Evolutionary conservation across 1,284 basidiomycete species (phyloP).

Genomic region (Prillingera fragicola): DNA sequence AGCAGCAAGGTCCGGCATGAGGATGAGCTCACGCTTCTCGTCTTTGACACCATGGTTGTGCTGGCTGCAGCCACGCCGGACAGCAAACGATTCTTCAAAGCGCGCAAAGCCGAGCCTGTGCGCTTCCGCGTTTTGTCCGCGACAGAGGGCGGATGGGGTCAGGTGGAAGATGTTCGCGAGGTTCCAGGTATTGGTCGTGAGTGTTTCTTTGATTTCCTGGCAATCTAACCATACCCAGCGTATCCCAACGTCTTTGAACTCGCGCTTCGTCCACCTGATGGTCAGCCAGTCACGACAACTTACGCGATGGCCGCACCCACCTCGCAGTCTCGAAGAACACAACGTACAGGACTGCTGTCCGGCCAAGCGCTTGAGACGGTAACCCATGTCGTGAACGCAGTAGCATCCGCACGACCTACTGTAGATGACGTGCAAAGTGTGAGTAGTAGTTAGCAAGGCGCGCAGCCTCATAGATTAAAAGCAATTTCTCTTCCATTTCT

Average conservation of each 20-base stretch:
- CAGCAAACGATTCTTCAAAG: conserved; percentile 20
- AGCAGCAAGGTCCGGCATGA: conserved; percentile 22
- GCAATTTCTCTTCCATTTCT: no score
- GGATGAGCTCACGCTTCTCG: conserved; percentile 53
- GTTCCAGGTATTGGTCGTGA: conserved; percentile 32
- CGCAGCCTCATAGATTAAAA: no score
- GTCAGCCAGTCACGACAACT: background rate
- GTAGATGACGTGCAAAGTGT: background rate
- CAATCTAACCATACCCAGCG: background rate
- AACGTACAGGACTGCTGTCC: conserved; percentile 4
- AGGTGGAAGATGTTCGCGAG: conserved; percentile 37
- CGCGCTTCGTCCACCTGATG: conserved; percentile 3
- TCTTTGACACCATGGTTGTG: conserved; percentile 66
- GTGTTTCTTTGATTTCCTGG: conserved; percentile 1
- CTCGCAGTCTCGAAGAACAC: conserved; percentile 10
- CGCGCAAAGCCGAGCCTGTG: conserved; percentile 20
- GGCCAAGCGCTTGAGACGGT: conserved; percentile 6
- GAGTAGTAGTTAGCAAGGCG: background rate
- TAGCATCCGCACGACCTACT: no score
- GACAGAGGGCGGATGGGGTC: conserved; percentile 35
- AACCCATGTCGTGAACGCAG: conserved; percentile 4
- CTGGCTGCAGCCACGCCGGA: conserved; percentile 49
- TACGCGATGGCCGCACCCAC: conserved; percentile 8
- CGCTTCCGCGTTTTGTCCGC: conserved; percentile 24
- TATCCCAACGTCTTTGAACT: conserved; percentile 4